Evolutionary conservation across 805 yeast species (phyloP).

Genomic region (Yarrowia sp.): DNA sequence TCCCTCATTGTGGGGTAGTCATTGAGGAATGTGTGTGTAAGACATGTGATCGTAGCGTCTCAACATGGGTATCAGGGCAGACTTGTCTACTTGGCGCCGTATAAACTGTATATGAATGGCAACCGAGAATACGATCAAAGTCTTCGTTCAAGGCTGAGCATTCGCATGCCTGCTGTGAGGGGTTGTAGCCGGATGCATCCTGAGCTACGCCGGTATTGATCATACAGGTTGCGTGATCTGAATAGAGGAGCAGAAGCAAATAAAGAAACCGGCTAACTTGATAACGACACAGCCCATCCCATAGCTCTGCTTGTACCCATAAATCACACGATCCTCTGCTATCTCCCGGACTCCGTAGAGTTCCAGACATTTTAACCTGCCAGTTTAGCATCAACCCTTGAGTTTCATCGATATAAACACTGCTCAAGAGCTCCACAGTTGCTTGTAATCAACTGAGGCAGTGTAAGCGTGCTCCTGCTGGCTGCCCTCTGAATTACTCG

Average conservation of each 20-base stretch:
- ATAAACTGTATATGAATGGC: background rate
- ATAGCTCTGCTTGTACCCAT: too few species aligned
- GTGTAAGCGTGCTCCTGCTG: background rate
- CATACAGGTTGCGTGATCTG: too few species aligned
- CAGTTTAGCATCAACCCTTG: slow-evolving; percentile 20
- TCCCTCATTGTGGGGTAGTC: background rate
- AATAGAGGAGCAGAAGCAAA: too few species aligned
- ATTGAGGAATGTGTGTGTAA: background rate
- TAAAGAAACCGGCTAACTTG: too few species aligned
- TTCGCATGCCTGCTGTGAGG: background rate
- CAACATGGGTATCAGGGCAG: background rate
- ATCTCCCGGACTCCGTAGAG: background rate
- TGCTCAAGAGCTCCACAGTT: background rate
- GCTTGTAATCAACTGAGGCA: background rate
- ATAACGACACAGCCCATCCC: too few species aligned
- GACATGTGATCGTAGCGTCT: background rate
- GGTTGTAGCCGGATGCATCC: background rate
- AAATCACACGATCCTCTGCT: background rate
- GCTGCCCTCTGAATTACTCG: slow-evolving; percentile 8
- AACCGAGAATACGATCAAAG: slow-evolving; percentile 3
- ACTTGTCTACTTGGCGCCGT: slow-evolving; percentile 1
- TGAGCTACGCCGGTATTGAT: too few species aligned
- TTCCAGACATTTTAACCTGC: background rate
- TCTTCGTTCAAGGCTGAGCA: slow-evolving; percentile 3
- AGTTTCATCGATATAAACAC: slow-evolving; percentile 1